Evolutionary conservation across 805 yeast genomes (phyloP).

Genomic region (Wickerhamomyces chaumierensis): DNA sequence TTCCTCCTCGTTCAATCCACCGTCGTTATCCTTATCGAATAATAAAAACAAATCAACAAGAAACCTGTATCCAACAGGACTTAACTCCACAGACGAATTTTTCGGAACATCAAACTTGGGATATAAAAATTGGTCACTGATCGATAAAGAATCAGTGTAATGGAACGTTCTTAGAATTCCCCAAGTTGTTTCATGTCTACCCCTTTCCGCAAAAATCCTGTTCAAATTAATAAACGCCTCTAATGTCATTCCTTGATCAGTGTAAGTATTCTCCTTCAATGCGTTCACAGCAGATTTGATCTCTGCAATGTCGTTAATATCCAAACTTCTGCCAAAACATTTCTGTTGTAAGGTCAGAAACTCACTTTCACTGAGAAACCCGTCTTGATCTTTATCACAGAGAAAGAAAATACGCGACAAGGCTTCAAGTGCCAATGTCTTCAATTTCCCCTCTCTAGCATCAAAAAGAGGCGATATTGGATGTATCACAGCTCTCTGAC

Average conservation of each 20-base stretch:
- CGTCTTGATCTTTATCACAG: conserved; percentile 88
- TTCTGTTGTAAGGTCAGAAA: conserved; percentile 56
- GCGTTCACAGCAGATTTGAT: conserved; percentile 27
- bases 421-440: conserved; percentile 68
- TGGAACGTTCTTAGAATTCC: conserved; percentile 81
- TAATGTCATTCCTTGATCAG: conserved; percentile 46
- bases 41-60: conserved; percentile 80
- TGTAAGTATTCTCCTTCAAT: conserved; percentile 22
- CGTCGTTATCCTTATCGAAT: conserved; percentile 93
- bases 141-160: conserved; percentile 84
- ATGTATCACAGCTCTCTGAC: conserved; percentile 86
- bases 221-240: conserved; percentile 72
- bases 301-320: conserved; percentile 35
- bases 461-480: conserved; percentile 92
- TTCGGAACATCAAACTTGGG: conserved; percentile 71
- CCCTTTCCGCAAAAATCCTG: conserved; percentile 77
- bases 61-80: conserved; percentile 87
- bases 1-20: conserved; percentile 77
- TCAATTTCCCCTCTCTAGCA: conserved; percentile 75
- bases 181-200: conserved; percentile 97
- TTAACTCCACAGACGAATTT: conserved; percentile 75
- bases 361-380: conserved; percentile 61
- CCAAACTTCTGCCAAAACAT: conserved; percentile 57
- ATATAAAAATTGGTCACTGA: conserved; percentile 66
- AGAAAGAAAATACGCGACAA: conserved; percentile 72